Conservation (phyloP, 805 yeast genomes). For the Grigorovia jiainica region DNA sequence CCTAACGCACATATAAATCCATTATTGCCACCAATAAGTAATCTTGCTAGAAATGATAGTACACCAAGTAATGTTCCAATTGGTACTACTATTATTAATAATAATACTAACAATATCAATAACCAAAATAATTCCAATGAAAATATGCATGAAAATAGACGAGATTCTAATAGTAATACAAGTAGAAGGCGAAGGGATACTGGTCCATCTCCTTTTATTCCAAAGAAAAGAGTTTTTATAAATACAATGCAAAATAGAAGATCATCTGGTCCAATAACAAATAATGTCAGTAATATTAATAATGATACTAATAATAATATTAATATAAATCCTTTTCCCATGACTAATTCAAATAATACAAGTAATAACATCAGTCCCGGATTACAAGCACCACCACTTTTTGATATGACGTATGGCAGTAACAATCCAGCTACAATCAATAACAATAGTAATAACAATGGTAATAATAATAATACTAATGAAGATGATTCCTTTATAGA, state of each 20-base stretch:
- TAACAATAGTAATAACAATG: not conserved
- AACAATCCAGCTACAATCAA: not conserved
- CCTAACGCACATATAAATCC: not conserved
- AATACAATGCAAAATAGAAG: constrained; percentile 5
- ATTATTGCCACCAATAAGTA: not conserved
- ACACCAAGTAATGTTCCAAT: not conserved
- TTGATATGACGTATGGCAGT: not conserved
- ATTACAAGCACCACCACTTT: not conserved
- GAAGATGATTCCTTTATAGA: constrained; percentile 7
- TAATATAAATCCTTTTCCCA: constrained; percentile 1
- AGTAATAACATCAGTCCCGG: not conserved
- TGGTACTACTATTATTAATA: not conserved
- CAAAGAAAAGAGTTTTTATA: constrained; percentile 18
- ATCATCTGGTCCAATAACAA: constrained; percentile 12
- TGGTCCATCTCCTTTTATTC: constrained; percentile 25
- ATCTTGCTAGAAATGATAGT: not conserved
- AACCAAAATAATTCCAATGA: not conserved
- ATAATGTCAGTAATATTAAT: not conserved
- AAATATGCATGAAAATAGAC: too few relatives aligned
- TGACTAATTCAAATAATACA: not conserved
- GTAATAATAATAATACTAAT: not conserved
- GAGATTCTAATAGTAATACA: not conserved
- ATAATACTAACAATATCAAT: not conserved
- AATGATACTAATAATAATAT: not conserved
- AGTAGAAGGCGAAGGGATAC: constrained; percentile 3